A percentile compares a stretch with the other conserved stretches of the same genome.
These are phyloP conservation scores for Coemansia nantahalensis DNA, from an alignment of 192 early-diverging fungal genomes.

Conservation along the genomic window DNA sequence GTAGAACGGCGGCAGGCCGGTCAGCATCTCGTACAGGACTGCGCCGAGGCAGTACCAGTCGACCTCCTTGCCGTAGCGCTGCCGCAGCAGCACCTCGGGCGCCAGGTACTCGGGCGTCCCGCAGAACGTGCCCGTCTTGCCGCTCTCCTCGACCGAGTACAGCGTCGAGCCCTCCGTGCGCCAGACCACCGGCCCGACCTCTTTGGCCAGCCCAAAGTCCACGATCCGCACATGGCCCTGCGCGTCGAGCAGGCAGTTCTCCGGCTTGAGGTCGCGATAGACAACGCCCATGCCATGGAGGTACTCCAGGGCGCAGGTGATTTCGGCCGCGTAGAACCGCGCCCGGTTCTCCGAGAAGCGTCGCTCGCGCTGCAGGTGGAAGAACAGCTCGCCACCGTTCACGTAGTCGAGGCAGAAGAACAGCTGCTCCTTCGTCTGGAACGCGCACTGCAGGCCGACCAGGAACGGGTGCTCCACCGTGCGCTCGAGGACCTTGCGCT, in stretches of 20 bases:
- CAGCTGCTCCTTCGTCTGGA: conserved; percentile 72
- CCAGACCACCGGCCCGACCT: conserved; percentile 58
- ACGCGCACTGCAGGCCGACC: conserved; percentile 68
- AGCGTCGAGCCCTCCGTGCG: conserved; percentile 73
- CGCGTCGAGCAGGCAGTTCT: conserved; percentile 74
- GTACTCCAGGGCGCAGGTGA: conserved; percentile 86
- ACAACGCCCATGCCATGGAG: conserved; percentile 83
- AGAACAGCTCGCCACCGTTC: conserved; percentile 89
- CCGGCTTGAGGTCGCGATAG: conserved; percentile 91
- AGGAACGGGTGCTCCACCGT: conserved; percentile 61
- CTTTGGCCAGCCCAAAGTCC: conserved; percentile 87
- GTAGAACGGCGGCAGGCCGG: conserved; percentile 66
- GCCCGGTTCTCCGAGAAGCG: conserved; percentile 86
- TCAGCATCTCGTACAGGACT: conserved; percentile 65
- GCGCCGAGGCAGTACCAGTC: conserved; percentile 80
- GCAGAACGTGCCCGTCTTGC: conserved; percentile 72
- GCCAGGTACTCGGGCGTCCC: conserved; percentile 76
- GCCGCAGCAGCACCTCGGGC: conserved; percentile 65
- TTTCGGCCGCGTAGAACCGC: conserved; percentile 87
- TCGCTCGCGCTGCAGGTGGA: conserved; percentile 71
- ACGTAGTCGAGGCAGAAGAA: conserved; percentile 92
- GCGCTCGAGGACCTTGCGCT: conserved; percentile 62
- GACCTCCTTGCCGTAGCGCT: conserved; percentile 65
- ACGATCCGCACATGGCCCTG: conserved; percentile 84
- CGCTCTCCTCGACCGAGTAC: conserved; percentile 55